Base-by-base conservation (phyloP, 106 monocot genomes). In the Hemerocallis citrina region DNA sequence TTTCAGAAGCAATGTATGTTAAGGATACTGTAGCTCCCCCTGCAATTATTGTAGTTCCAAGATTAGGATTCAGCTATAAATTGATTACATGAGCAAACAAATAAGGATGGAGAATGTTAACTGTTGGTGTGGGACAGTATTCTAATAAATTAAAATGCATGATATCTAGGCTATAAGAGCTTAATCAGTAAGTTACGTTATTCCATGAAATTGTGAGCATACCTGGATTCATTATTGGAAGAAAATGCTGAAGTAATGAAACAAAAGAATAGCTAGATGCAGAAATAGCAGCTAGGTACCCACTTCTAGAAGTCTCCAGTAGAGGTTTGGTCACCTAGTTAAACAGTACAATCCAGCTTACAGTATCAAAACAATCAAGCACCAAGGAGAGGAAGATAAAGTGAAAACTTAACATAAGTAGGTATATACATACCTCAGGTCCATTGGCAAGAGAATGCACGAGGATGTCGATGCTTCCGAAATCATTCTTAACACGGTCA, bases 211-310 rank as follows among this genome's bases (percentile, higher is more conserved):
- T 22, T 32, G 10, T 28, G 11, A 68, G 22, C 2, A 58, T 71
- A 78, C 95, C 90, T 81, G 95, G 79, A 81, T 90, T 95, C 83
- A 95, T 95, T 60, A 95, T 95, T 13, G 95, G 95, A 78, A 95
- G 89, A 57, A 95, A 90, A 66, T 90, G 77, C 74, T 79, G 70
- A 14, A 95, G 84, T 13, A 95, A 62, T 45, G 95, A 95, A 39
- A 95, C 69, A 67, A 74, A 95, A 3, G 95, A 95, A 51, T 95
- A 95, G 43, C 86, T 95, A 40, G 95, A 95, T 64, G 95, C 95
- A 69, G 95, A 95, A 17, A 95, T 75, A 39, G 95, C 95, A 29
- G 95, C 90, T 12, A 95, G 86, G 56, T 95, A 95, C 7, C 95
- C 95, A 50, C 71, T 95, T 60, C 95, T 73, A 22, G 95, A 90